A percentile compares a stretch with the other conserved stretches of the same genome.
These are phyloP conservation scores for Prosopis cineraria DNA, from an alignment of 306 rosid species.

Conservation along the genomic window DNA sequence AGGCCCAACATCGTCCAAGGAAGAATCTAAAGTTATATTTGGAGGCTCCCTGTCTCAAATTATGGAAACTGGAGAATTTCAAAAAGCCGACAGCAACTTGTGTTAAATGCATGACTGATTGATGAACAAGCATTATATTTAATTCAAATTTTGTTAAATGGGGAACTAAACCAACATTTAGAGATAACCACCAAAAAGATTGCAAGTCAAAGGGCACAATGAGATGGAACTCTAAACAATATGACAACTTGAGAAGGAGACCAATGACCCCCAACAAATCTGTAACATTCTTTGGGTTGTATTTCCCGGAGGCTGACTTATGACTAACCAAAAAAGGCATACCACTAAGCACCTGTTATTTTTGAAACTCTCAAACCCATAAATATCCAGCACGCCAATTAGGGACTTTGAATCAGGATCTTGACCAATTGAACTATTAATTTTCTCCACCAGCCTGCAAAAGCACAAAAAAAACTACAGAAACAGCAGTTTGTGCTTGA, in stretches of 20 bases:
- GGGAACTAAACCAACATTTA: neutral
- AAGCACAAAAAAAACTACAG: slow-evolving; percentile 39
- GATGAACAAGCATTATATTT: no score
- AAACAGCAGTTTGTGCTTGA: neutral
- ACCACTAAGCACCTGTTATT: slow-evolving; percentile 89
- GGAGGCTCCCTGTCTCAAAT: neutral
- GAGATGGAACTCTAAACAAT: neutral
- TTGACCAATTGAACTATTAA: slow-evolving; percentile 92
- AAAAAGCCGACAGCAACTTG: neutral
- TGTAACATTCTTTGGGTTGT: slow-evolving; percentile 4
- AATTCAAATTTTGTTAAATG: slow-evolving; percentile 27
- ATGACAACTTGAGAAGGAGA: no score
- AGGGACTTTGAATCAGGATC: slow-evolving; percentile 84
- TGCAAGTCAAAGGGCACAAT: neutral
- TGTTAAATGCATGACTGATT: no score
- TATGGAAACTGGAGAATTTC: neutral
- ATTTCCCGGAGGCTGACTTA: slow-evolving; percentile 28
- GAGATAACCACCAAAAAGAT: neutral
- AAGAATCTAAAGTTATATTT: neutral
- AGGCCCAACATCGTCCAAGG: neutral
- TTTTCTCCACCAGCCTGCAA: slow-evolving; percentile 93
- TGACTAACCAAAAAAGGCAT: slow-evolving; percentile 49
- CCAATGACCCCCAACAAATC: neutral
- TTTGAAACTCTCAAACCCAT: slow-evolving; percentile 99
- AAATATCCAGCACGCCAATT: slow-evolving; percentile 97